These are phyloP conservation scores for Phytophthora fragariae DNA, from an alignment of 352 stramenopile genomes.

Conservation along the genomic window DNA sequence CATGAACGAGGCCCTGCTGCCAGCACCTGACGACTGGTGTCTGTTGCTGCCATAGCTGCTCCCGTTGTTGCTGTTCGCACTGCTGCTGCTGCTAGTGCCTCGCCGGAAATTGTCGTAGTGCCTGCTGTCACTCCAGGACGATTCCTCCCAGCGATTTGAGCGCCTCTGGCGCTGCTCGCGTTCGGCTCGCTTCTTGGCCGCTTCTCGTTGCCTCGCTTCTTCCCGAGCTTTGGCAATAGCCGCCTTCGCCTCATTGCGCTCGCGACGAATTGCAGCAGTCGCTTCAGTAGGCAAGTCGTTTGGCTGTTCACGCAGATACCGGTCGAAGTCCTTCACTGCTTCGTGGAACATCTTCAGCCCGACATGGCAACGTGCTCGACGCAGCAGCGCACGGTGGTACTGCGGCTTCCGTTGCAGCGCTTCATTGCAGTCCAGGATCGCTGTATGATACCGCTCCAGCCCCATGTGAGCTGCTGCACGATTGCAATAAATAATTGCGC, in stretches of 20 bases:
- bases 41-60: slow-evolving; percentile 16
- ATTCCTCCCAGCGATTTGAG: slow-evolving; percentile 39
- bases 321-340: slow-evolving; percentile 79
- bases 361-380: slow-evolving; percentile 75
- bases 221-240: slow-evolving; percentile 57
- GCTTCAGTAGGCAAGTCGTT: slow-evolving; percentile 27
- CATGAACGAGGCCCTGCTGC: slow-evolving; percentile 44
- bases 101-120: slow-evolving; percentile 63
- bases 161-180: slow-evolving; percentile 54
- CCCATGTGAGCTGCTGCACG: slow-evolving; percentile 83
- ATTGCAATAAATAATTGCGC: slow-evolving; percentile 84
- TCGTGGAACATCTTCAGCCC: slow-evolving; percentile 65
- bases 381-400: slow-evolving; percentile 67
- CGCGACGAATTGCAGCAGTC: slow-evolving; percentile 47
- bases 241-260: slow-evolving; percentile 57
- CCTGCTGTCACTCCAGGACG: slow-evolving; percentile 61
- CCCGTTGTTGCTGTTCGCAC: slow-evolving; percentile 7
- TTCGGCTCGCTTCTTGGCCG: slow-evolving; percentile 54
- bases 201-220: slow-evolving; percentile 43
- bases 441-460: slow-evolving; percentile 66
- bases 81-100: slow-evolving; percentile 24
- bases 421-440: slow-evolving; percentile 79
- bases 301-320: slow-evolving; percentile 63
- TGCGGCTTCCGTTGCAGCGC: slow-evolving; percentile 67
- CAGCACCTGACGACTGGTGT: slow-evolving; percentile 31